These are phyloP conservation scores for Pseudomassariella vexata DNA, from an alignment of 2,329 filamentous ascomycete species.

Conservation along the genomic window DNA sequence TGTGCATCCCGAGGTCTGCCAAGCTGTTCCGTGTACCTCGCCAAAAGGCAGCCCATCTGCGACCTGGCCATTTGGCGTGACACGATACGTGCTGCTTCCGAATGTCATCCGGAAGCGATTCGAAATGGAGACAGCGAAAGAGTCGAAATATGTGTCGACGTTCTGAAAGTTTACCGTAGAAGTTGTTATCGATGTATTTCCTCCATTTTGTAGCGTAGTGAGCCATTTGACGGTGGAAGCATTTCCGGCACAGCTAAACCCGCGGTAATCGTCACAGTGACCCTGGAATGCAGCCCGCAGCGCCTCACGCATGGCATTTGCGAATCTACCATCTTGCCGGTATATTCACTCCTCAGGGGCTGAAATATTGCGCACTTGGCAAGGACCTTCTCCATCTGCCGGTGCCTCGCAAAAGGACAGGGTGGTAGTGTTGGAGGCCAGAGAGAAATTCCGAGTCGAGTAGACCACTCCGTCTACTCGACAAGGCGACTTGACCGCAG, in stretches of 20 bases:
- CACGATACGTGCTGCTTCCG: constrained; percentile 8
- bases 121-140: constrained; percentile 6
- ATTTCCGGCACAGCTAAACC: too few relatives aligned
- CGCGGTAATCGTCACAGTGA: constrained; percentile 6
- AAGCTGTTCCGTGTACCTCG: constrained; percentile 6
- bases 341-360: constrained; percentile 15
- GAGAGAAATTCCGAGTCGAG: not conserved
- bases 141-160: too few relatives aligned
- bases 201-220: not conserved
- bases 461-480: not conserved
- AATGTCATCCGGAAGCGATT: constrained; percentile 9
- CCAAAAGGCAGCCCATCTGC: not conserved
- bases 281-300: constrained; percentile 5
- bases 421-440: not conserved
- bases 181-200: not conserved
- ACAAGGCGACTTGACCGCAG: constrained; percentile 1
- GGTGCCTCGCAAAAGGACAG: constrained; percentile 4
- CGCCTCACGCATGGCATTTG: constrained; percentile 5
- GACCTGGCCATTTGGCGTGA: constrained; percentile 2
- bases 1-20: constrained; percentile 9
- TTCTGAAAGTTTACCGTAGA: too few relatives aligned
- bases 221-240: not conserved
- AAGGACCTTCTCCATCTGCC: constrained; percentile 8
- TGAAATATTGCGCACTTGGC: constrained; percentile 5
- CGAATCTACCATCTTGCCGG: constrained; percentile 12